Percentiles rank a stretch among this genome's conserved stretches.
Conservation (phyloP, 2,329 filamentous ascomycete genomes). For the Verticillium tricorpus region DNA sequence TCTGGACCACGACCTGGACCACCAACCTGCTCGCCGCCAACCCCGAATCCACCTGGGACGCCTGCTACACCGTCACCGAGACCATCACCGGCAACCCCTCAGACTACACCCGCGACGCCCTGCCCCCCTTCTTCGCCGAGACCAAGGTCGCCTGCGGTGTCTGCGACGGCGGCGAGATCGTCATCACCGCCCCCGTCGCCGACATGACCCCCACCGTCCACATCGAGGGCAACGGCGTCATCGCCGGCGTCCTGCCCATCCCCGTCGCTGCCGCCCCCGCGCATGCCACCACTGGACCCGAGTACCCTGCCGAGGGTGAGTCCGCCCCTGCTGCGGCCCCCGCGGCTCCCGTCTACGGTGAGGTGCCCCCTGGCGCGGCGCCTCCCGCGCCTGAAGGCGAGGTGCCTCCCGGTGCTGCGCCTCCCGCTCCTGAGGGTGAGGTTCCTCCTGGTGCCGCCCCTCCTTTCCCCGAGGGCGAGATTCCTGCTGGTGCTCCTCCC, state of each 20-base stretch:
- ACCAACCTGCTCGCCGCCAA: constrained; percentile 31
- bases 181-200: constrained; percentile 32
- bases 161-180: constrained; percentile 23
- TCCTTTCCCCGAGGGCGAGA: not conserved
- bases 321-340: not conserved
- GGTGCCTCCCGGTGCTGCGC: constrained; percentile 2
- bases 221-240: constrained; percentile 31
- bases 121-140: constrained; percentile 33
- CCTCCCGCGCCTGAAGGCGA: not conserved
- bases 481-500: not conserved
- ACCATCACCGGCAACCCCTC: constrained; percentile 24
- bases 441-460: not conserved
- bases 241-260: constrained; percentile 22
- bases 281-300: not conserved
- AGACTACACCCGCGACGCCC: constrained; percentile 20
- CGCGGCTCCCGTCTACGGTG: no score
- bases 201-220: constrained; percentile 22
- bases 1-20: constrained; percentile 33
- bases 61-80: constrained; percentile 36
- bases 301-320: not conserved
- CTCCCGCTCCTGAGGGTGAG: not conserved
- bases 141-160: constrained; percentile 29
- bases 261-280: constrained; percentile 5
- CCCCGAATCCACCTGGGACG: constrained; percentile 30
- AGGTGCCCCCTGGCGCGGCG: not conserved